Percentiles rank a stretch among this genome's conserved stretches.
phyloP scores from a whole-genome alignment of 148 eudicot species.

The Vaccinium myrtillus region DNA sequence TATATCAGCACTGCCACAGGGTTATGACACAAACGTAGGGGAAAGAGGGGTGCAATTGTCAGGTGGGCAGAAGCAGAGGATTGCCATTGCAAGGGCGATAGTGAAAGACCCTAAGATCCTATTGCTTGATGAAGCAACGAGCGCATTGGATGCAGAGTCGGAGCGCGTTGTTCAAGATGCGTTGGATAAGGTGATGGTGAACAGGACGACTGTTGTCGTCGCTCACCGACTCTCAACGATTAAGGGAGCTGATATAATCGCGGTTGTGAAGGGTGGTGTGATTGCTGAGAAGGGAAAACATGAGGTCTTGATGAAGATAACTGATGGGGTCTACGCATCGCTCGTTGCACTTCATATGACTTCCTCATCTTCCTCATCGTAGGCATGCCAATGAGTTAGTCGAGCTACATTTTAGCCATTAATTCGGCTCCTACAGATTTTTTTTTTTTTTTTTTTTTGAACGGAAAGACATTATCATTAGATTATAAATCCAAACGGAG shows the following conservation, averaged over 20 bases:
- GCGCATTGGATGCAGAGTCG: slow-evolving; percentile 80
- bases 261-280: slow-evolving; percentile 66
- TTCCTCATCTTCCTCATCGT: slow-evolving; percentile 7
- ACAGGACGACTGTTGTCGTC: slow-evolving; percentile 73
- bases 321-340: slow-evolving; percentile 68
- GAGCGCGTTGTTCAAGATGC: slow-evolving; percentile 84
- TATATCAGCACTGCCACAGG: slow-evolving; percentile 65
- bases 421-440: neutral
- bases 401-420: neutral
- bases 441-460: too few species aligned
- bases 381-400: neutral
- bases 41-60: slow-evolving; percentile 79
- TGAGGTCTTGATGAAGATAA: slow-evolving; percentile 54
- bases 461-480: too few species aligned
- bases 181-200: slow-evolving; percentile 61
- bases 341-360: slow-evolving; percentile 60
- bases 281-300: slow-evolving; percentile 76
- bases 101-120: slow-evolving; percentile 67
- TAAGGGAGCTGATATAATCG: slow-evolving; percentile 63
- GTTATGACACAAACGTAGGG: slow-evolving; percentile 73
- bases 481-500: too few species aligned
- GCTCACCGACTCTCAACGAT: slow-evolving; percentile 69
- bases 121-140: slow-evolving; percentile 82
- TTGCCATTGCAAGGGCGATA: slow-evolving; percentile 77
- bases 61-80: slow-evolving; percentile 84